These are phyloP conservation scores for Dendrobium chrysotoxum DNA, from an alignment of 106 monocot species.

Conservation along the genomic window DNA sequence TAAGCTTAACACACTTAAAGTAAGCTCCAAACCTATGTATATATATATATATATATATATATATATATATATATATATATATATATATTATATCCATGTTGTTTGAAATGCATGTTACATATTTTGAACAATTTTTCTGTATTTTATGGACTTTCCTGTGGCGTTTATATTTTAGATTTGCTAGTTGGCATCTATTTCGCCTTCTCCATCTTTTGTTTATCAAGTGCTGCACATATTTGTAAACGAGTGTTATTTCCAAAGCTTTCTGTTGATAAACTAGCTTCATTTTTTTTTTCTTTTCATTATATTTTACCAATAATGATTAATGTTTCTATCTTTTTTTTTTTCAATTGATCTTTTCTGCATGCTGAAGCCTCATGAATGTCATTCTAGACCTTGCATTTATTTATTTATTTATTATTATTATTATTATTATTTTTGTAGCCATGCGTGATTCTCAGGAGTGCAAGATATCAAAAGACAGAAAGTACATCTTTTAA, in stretches of 20 bases:
- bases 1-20: slow-evolving; percentile 63
- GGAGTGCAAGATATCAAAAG: neutral
- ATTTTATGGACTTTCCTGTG: neutral
- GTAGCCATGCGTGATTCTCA: neutral
- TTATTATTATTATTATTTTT: too few species aligned
- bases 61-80: neutral
- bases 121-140: neutral
- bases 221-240: neutral
- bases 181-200: neutral
- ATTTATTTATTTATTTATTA: too few species aligned
- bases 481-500: neutral
- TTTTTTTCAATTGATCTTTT: neutral
- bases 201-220: neutral
- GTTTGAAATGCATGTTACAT: neutral
- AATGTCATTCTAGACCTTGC: neutral
- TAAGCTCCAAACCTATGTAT: slow-evolving; percentile 14
- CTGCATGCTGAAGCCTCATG: neutral
- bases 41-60: neutral
- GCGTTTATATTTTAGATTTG: slow-evolving; percentile 1
- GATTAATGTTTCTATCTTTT: neutral
- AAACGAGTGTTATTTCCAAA: neutral
- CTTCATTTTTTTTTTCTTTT: neutral
- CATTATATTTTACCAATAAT: neutral
- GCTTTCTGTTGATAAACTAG: neutral
- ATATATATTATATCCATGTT: neutral